These are phyloP conservation scores for Ambrosia artemisiifolia DNA, from an alignment of 129 eudicot species.

Conservation along the genomic window DNA sequence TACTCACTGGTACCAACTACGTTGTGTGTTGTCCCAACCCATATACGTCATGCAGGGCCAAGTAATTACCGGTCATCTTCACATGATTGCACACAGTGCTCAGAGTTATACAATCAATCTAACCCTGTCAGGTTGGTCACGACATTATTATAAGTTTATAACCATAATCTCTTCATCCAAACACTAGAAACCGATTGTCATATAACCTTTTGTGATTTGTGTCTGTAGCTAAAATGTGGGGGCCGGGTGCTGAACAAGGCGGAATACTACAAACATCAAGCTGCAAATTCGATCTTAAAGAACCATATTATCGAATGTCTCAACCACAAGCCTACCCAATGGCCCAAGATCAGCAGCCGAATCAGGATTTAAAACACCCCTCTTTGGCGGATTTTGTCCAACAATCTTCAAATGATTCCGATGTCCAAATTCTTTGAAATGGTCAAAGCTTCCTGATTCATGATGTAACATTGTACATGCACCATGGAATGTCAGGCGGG, in stretches of 20 bases:
- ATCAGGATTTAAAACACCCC: constrained; percentile 39
- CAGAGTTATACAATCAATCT: constrained; percentile 89
- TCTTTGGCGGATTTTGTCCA: constrained; percentile 59
- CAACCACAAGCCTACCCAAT: constrained; percentile 77
- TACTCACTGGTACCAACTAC: constrained; percentile 96
- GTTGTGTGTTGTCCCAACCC: constrained; percentile 91
- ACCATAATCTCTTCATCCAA: neutral
- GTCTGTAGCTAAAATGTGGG: constrained; percentile 83
- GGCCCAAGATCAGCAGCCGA: constrained; percentile 72
- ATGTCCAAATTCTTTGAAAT: constrained; percentile 36
- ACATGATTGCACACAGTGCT: constrained; percentile 88
- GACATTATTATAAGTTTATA: neutral
- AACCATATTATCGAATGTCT: constrained; percentile 96
- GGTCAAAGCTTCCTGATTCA: constrained; percentile 9
- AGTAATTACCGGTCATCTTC: constrained; percentile 84
- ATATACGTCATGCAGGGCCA: constrained; percentile 92
- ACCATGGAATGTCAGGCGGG: constrained; percentile 16
- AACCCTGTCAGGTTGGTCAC: constrained; percentile 78
- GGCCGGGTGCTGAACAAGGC: constrained; percentile 95
- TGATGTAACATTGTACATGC: constrained; percentile 36
- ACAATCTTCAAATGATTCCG: constrained; percentile 40
- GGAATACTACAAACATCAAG: constrained; percentile 87
- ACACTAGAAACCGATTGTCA: neutral
- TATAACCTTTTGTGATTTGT: constrained; percentile 11
- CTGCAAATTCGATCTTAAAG: constrained; percentile 80